Evolutionary conservation across 805 yeast genomes (phyloP).

Genomic region (Saccharomycopsis schoenii): DNA sequence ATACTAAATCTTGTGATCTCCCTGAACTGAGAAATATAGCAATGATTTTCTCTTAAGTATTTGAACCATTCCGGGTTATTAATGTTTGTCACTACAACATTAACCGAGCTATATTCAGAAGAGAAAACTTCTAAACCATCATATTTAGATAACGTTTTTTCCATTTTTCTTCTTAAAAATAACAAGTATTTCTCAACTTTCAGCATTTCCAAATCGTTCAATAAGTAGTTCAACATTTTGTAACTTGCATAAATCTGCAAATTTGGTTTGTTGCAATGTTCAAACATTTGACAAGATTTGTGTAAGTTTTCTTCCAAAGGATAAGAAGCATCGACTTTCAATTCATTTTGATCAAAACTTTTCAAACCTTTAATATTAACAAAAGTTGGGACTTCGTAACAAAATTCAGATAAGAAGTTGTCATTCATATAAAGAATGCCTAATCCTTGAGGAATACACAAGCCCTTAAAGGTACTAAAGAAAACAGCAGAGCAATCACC

Average conservation of each 20-base stretch:
- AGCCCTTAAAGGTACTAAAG: slow-evolving; percentile 17
- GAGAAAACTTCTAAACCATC: slow-evolving; percentile 2
- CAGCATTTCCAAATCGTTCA: slow-evolving; percentile 2
- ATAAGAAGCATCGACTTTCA: slow-evolving; percentile 1
- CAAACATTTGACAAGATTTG: slow-evolving; percentile 6
- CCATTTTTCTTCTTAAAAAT: slow-evolving; percentile 5
- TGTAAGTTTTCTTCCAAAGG: slow-evolving; percentile 8
- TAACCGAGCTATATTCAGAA: slow-evolving; percentile 1
- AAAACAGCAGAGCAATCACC: slow-evolving; percentile 12
- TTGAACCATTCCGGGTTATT: slow-evolving; percentile 16
- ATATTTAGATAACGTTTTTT: slow-evolving; percentile 1
- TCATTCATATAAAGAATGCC: slow-evolving; percentile 16
- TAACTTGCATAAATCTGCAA: slow-evolving; percentile 15
- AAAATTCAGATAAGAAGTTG: not conserved
- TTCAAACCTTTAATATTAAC: slow-evolving; percentile 14
- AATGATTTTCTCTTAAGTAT: slow-evolving; percentile 9
- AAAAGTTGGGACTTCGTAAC: slow-evolving; percentile 10
- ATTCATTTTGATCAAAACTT: slow-evolving; percentile 7
- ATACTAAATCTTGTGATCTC: slow-evolving; percentile 14
- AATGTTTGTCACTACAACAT: slow-evolving; percentile 12
- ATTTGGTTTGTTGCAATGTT: slow-evolving; percentile 16
- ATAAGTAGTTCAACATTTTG: slow-evolving; percentile 10
- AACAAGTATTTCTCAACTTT: slow-evolving; percentile 8
- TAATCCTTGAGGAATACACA: slow-evolving; percentile 16
- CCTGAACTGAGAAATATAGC: slow-evolving; percentile 16